These are phyloP conservation scores for Malus orientalis DNA, from an alignment of 306 rosid genomes.

Conservation along the genomic window DNA sequence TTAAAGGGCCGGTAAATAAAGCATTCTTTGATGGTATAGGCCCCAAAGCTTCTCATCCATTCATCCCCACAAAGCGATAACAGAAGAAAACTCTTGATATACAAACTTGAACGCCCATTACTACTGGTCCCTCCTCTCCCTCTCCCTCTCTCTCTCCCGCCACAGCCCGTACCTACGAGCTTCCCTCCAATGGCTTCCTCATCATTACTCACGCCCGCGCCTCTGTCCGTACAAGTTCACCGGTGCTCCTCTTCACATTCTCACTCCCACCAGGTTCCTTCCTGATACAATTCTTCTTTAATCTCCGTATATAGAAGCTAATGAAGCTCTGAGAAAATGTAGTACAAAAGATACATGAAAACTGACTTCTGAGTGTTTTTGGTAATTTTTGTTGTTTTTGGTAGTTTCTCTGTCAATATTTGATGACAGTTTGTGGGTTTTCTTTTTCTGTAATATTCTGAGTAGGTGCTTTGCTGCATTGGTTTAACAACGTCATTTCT, in stretches of 20 bases:
- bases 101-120: conserved; percentile 23
- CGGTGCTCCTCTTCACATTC: conserved; percentile 21
- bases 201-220: conserved; percentile 1
- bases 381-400: neutral
- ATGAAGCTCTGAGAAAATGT: neutral
- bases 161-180: conserved; percentile 17
- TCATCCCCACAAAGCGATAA: neutral
- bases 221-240: conserved; percentile 11
- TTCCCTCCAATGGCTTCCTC: conserved; percentile 32
- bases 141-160: conserved; percentile 77
- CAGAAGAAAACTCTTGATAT: neutral
- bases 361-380: too few species aligned
- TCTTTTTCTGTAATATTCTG: neutral
- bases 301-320: neutral
- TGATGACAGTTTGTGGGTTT: neutral
- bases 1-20: too few species aligned
- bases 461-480: conserved; percentile 3
- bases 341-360: neutral
- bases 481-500: conserved; percentile 11
- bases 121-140: conserved; percentile 25
- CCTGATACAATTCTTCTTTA: neutral
- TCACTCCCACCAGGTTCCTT: conserved; percentile 7
- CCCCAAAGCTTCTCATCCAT: neutral
- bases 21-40: neutral
- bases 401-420: neutral